Percentiles rank a stretch among this genome's conserved stretches.
phyloP scores from a whole-genome alignment of 176 grass and related monocot species.

The Carex myosuroides region DNA sequence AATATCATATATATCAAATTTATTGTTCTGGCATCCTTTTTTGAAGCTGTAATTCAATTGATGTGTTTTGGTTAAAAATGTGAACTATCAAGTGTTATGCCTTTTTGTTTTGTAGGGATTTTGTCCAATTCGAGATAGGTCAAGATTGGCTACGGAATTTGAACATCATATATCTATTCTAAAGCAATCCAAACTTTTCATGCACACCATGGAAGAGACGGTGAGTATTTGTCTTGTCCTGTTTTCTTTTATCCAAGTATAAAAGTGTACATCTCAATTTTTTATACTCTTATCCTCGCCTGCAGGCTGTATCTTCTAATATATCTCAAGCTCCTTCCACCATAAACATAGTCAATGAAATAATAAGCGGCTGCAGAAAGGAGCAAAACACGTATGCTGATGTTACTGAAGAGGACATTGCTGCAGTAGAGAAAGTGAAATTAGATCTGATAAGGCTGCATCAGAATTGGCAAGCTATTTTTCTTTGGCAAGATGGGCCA shows the following conservation, averaged over 20 bases:
- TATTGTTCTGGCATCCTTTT: slow-evolving; percentile 14
- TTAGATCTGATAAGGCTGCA: slow-evolving; percentile 57
- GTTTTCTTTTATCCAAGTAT: neutral
- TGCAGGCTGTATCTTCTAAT: slow-evolving; percentile 56
- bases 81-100: slow-evolving; percentile 8
- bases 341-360: slow-evolving; percentile 41
- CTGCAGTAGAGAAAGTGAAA: slow-evolving; percentile 55
- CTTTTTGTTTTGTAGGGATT: slow-evolving; percentile 58
- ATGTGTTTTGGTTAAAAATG: neutral
- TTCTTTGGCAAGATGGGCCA: slow-evolving; percentile 92
- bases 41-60: slow-evolving; percentile 1
- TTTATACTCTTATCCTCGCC: neutral
- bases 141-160: slow-evolving; percentile 61
- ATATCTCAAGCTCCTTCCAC: slow-evolving; percentile 56
- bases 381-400: slow-evolving; percentile 27
- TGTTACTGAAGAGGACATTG: slow-evolving; percentile 47
- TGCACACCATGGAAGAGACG: slow-evolving; percentile 39
- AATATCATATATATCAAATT: neutral
- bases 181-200: slow-evolving; percentile 49
- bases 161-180: slow-evolving; percentile 51
- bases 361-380: slow-evolving; percentile 45
- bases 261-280: neutral
- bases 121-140: slow-evolving; percentile 86
- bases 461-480: slow-evolving; percentile 72
- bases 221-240: slow-evolving; percentile 33